phyloP scores from a whole-genome alignment of 2,329 filamentous ascomycete species.

The Bertia moriformis region DNA sequence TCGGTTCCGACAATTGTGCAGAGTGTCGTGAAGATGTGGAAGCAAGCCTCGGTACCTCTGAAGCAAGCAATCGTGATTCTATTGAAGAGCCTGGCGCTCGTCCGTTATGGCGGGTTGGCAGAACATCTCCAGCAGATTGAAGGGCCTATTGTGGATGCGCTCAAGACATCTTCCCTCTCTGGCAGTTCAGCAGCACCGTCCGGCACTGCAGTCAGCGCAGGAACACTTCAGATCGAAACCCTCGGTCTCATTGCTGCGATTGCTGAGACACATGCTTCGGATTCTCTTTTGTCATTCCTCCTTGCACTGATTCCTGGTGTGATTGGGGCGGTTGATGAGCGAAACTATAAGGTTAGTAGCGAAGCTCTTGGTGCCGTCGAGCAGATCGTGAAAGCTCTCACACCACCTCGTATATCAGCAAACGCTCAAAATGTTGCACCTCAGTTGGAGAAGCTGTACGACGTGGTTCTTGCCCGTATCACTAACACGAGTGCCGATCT shows the following conservation, averaged over 20 bases:
- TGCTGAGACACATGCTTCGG: conserved; percentile 44
- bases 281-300: conserved; percentile 49
- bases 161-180: conserved; percentile 23
- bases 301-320: conserved; percentile 49
- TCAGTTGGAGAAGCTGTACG: conserved; percentile 45
- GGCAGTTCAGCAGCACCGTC: neutral
- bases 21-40: conserved; percentile 46
- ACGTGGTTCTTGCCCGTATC: conserved; percentile 45
- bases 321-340: conserved; percentile 43
- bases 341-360: conserved; percentile 56
- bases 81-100: conserved; percentile 49
- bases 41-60: conserved; percentile 36
- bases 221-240: conserved; percentile 52
- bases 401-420: conserved; percentile 41
- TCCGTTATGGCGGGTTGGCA: conserved; percentile 50
- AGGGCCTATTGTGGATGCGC: conserved; percentile 48
- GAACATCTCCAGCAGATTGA: conserved; percentile 50
- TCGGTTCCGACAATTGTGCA: conserved; percentile 51
- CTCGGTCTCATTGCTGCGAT: conserved; percentile 49
- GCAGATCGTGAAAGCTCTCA: conserved; percentile 53
- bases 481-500: conserved; percentile 54
- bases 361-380: conserved; percentile 54
- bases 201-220: conserved; percentile 34
- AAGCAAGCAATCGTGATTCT: conserved; percentile 55
- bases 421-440: conserved; percentile 35